Evolutionary conservation across 345 rosid genomes (phyloP), one percentile per base, ranked within the genome.

Genomic region (Geranium brycei): DNA sequence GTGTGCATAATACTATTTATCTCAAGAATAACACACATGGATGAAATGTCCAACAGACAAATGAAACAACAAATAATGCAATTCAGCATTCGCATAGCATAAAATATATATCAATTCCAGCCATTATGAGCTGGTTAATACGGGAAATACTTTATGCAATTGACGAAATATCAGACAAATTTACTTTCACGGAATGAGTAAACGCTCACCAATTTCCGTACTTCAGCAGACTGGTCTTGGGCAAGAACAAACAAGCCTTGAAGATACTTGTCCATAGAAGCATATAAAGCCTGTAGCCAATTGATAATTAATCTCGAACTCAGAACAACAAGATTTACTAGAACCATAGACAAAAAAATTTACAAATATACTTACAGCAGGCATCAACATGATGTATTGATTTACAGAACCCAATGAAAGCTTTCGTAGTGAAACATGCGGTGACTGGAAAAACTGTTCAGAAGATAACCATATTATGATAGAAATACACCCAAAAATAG

Each of bases 361-460:
- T 6, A 6, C 53, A 40, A 59, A 12, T 57, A 70, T 68, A 85
- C 97, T 87, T 78, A 91, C 99, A 64, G 95, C 82, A 64, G 99
- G 99, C 99, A 93, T 91, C 78, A 85, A 69, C 83, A 88, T 87
- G 63, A 93, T 78, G 73, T 77, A 93, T 63, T 90, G 89, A 76
- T 93, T 90, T 71, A 93, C 85, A 60, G 89, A 91, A 70, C 87
- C 86, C 79, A 93, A 66, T 56, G 99, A 83, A 68, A 87, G 88
- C 79, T 85, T 93, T 77, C 89, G 85, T 67, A 93, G 71, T 17
- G 91, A 79, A 65, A 89, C 57, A 75, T 91, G 95, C 11, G 96
- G 88, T 13, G 99, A 93, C 76, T 81, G 92, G 72, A 93, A 93
- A 77, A 91, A 73, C 99, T 93, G 91, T 63, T 77, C 77, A 67